Conservation (phyloP, 805 yeast genomes). For the Scheffersomyces lignosus region DNA sequence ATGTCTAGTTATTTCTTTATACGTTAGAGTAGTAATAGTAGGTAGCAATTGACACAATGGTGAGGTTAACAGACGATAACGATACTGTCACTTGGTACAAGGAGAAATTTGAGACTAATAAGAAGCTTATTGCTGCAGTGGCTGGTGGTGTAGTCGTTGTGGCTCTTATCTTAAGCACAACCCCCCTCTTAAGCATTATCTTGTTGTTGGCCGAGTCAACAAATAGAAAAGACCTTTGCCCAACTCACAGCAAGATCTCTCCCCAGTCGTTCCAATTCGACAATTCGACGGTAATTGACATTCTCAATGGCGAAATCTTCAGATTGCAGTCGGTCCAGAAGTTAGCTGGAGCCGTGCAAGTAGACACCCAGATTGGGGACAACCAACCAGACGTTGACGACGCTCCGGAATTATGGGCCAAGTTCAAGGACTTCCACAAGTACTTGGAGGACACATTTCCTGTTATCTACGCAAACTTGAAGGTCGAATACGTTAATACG, state of each 20-base stretch:
- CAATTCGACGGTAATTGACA: slow-evolving; percentile 29
- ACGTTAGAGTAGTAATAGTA: too few species aligned
- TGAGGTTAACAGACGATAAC: too few species aligned
- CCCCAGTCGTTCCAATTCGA: slow-evolving; percentile 14
- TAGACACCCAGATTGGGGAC: slow-evolving; percentile 15
- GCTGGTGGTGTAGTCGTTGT: not conserved
- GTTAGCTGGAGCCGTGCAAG: slow-evolving; percentile 13
- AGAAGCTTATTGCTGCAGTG: too few species aligned
- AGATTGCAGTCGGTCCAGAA: slow-evolving; percentile 15
- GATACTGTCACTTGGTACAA: too few species aligned
- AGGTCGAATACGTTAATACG: slow-evolving; percentile 14
- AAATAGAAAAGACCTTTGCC: not conserved
- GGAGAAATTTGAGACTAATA: too few species aligned
- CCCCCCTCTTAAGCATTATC: not conserved
- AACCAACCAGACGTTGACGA: slow-evolving; percentile 12
- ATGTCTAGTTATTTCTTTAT: too few species aligned
- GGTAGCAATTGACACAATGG: too few species aligned
- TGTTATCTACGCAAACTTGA: slow-evolving; percentile 10
- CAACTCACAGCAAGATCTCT: slow-evolving; percentile 3
- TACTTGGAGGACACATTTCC: slow-evolving; percentile 17
- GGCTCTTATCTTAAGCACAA: not conserved
- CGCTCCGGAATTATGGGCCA: slow-evolving; percentile 15
- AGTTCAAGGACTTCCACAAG: slow-evolving; percentile 12
- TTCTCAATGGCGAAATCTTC: slow-evolving; percentile 33
- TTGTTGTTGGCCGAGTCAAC: slow-evolving; percentile 1